Evolutionary conservation across 164 flowering plant species (phyloP).

Genomic region (Houttuynia cordata): DNA sequence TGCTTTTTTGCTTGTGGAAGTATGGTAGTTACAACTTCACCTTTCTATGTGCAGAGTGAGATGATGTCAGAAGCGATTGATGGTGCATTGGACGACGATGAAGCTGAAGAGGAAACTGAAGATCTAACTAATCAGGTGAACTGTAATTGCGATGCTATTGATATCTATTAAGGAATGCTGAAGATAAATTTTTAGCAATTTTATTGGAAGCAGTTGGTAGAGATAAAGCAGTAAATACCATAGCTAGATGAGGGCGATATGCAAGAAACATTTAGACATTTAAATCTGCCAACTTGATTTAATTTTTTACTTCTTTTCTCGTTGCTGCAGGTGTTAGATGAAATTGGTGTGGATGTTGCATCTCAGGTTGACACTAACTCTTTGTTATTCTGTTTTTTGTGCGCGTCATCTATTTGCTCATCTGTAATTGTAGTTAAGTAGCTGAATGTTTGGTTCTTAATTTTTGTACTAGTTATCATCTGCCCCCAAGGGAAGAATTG

Average conservation of each 20-base stretch:
- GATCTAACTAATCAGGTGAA: conserved; percentile 85
- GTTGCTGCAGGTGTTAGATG: conserved; percentile 72
- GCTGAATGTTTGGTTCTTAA: conserved; percentile 5
- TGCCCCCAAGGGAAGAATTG: conserved; percentile 85
- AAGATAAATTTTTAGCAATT: neutral
- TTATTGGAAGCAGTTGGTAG: neutral
- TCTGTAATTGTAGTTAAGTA: conserved; percentile 1
- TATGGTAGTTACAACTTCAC: too few relatives aligned
- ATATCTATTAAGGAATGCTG: neutral
- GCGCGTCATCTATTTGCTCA: neutral
- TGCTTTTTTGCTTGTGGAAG: neutral
- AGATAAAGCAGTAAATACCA: neutral
- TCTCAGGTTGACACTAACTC: conserved; percentile 60
- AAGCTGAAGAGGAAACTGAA: conserved; percentile 97
- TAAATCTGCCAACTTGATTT: too few relatives aligned
- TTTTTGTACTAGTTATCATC: conserved; percentile 54
- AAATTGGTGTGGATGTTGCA: conserved; percentile 91
- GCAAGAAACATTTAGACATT: neutral
- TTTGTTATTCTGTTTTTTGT: neutral
- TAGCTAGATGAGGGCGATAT: neutral
- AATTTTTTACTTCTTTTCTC: neutral
- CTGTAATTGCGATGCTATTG: conserved; percentile 1
- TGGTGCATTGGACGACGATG: conserved; percentile 82
- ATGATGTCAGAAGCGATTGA: conserved; percentile 98
- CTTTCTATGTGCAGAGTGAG: conserved; percentile 53